Evolutionary conservation across 331 rosid genomes (phyloP), one percentile per base, ranked within the genome.

Genomic region (Dryas integrifolia): DNA sequence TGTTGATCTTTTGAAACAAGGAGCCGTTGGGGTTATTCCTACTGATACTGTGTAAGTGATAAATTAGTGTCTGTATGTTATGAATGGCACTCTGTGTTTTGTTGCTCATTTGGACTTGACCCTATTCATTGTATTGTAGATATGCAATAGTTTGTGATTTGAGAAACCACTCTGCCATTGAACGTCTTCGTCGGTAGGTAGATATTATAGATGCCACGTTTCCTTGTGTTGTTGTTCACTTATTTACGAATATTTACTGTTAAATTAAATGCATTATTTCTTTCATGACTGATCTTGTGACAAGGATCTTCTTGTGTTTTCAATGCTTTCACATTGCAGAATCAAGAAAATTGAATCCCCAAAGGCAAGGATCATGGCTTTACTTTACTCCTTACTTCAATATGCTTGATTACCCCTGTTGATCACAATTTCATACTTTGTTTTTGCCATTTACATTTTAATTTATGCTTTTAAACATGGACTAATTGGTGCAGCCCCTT

Each of bases 21-120:
- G 98, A 24, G 98, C 96, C 35, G 98, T 94, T 70, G 96, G 98
- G 30, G 92, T 88, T 70, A 89, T 94, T 72, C 98, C 98, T 56
- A 94, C 98, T 2, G 98, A 94, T 75, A 91, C 97, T 18, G 59
- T 88, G 98, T 94, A 81, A 63, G 50, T 44, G 8, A 5, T 44
- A 44, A 30, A 30, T 30, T 30, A 30, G 35, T 30, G 35, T 30
- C 2, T 30, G 35, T 1, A 1, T 30, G 35, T 30, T 26, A 30
- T 30, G 35, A 2, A 30, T 30, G 35, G 2, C 35, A 30, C 35
- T 30, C 35, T 2, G 35, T 30, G 35, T 1, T 30, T 30, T 30
- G 35, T 30, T 30, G 35, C 35, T 30, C 35, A 30, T 30, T 30
- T 30, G 35, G 35, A 30, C 35, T 30, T 30, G 35, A 30, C 35